phyloP scores from a whole-genome alignment of 495 filamentous ascomycete species.

The Cercophora newfieldiana region DNA sequence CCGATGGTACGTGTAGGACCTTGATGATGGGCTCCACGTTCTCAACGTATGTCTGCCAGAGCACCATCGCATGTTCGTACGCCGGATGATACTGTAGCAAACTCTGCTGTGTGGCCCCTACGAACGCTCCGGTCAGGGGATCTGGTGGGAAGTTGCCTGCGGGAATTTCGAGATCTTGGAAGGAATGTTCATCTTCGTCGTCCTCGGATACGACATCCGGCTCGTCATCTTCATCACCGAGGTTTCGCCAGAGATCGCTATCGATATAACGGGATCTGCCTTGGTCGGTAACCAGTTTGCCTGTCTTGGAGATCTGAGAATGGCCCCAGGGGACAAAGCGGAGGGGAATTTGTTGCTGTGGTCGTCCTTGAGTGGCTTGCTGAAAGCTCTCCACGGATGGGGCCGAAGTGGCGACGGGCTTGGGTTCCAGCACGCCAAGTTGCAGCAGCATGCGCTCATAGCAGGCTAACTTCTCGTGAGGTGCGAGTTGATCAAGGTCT shows the following conservation, averaged over 20 bases:
- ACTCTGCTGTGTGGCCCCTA: not conserved
- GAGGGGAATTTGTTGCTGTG: constrained; percentile 1
- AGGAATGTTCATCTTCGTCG: not conserved
- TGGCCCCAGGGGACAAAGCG: not conserved
- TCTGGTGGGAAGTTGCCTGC: not conserved
- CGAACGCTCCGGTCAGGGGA: constrained; percentile 18
- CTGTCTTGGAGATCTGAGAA: not conserved
- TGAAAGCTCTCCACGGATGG: not conserved
- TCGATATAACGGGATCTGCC: constrained; percentile 24
- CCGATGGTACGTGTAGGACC: constrained; percentile 56
- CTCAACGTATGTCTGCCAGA: constrained; percentile 57
- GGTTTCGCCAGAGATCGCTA: constrained; percentile 17
- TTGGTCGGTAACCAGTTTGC: constrained; percentile 12
- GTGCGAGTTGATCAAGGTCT: not conserved
- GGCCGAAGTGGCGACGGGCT: not conserved
- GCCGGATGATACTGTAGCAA: constrained; percentile 21
- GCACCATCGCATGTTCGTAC: constrained; percentile 24
- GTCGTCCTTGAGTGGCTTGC: not conserved
- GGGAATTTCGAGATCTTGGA: no score
- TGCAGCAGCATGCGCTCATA: constrained; percentile 20
- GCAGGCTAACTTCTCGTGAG: constrained; percentile 4
- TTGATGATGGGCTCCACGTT: constrained; percentile 60
- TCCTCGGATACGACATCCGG: not conserved
- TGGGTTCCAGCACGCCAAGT: not conserved
- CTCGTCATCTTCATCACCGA: constrained; percentile 16